phyloP scores from a whole-genome alignment of 1,284 basidiomycete species.

The Cutaneotrichosporon mucoides region DNA sequence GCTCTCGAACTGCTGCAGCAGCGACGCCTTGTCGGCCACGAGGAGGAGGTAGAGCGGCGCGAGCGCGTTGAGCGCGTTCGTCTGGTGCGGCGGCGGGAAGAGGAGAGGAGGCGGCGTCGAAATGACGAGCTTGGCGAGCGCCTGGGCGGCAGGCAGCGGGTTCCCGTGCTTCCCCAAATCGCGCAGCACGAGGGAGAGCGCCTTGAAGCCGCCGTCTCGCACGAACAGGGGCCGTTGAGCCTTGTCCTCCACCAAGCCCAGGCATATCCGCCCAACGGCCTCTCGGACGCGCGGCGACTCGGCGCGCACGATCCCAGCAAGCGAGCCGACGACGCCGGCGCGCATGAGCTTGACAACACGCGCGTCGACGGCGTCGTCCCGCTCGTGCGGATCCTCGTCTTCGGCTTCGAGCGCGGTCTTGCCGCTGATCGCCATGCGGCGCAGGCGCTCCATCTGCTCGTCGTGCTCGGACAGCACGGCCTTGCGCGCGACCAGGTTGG shows the following conservation, averaged over 20 bases:
- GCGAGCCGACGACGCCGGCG: conserved; percentile 61
- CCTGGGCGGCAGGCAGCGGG: conserved; percentile 72
- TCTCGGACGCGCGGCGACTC: conserved; percentile 51
- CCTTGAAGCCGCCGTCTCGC: conserved; percentile 75
- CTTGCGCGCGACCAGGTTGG: conserved; percentile 67
- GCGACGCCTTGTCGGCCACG: conserved; percentile 61
- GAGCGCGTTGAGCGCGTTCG: conserved; percentile 72
- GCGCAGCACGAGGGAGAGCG: conserved; percentile 60
- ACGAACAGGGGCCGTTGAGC: conserved; percentile 72
- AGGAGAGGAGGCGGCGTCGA: conserved; percentile 83
- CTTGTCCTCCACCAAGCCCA: conserved; percentile 71
- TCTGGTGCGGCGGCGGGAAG: conserved; percentile 65
- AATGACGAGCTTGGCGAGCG: conserved; percentile 86
- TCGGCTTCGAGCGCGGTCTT: conserved; percentile 45
- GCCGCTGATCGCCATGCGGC: conserved; percentile 59
- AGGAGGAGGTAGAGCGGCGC: conserved; percentile 70
- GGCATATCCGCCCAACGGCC: conserved; percentile 55
- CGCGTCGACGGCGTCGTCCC: conserved; percentile 51
- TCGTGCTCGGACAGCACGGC: conserved; percentile 72
- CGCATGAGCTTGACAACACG: conserved; percentile 42
- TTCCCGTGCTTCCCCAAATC: conserved; percentile 28
- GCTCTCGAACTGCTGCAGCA: conserved; percentile 84
- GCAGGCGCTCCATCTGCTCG: conserved; percentile 69
- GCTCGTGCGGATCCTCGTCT: conserved; percentile 45
- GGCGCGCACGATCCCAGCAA: conserved; percentile 57